These are phyloP conservation scores for Chaetomium fimeti DNA, from an alignment of 495 filamentous ascomycete species.

Conservation along the genomic window DNA sequence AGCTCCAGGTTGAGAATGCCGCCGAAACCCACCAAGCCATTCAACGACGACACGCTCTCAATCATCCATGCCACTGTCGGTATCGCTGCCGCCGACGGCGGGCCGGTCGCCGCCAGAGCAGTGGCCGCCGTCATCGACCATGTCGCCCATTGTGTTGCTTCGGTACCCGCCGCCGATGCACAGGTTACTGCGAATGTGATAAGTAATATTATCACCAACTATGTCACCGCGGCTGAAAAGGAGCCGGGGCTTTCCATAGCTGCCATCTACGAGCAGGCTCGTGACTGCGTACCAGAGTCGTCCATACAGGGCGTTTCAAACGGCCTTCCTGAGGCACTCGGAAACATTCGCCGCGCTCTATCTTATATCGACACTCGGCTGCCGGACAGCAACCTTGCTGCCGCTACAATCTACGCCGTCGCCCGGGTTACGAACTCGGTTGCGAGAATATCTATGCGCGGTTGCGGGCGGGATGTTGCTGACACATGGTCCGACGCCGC, in stretches of 20 bases:
- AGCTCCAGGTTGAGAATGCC: neutral
- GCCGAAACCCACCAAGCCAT: neutral
- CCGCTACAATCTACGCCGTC: neutral
- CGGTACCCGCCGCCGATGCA: neutral
- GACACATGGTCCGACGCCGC: neutral
- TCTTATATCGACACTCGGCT: neutral
- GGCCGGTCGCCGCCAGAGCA: neutral
- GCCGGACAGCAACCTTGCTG: neutral
- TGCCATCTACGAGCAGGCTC: neutral
- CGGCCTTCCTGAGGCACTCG: neutral
- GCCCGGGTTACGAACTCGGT: neutral
- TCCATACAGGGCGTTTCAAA: neutral
- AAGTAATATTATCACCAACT: neutral
- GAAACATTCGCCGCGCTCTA: neutral
- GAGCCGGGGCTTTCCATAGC: neutral
- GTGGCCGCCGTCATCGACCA: neutral
- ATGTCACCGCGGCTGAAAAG: neutral
- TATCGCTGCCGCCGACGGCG: neutral
- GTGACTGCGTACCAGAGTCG: neutral
- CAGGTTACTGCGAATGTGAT: neutral
- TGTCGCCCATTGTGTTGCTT: neutral
- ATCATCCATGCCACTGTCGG: neutral
- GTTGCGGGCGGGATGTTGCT: neutral
- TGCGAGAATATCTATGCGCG: neutral
- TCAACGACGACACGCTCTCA: neutral